Base-by-base conservation (phyloP, 768 basidiomycete genomes). In the Amylocystis lapponica region DNA sequence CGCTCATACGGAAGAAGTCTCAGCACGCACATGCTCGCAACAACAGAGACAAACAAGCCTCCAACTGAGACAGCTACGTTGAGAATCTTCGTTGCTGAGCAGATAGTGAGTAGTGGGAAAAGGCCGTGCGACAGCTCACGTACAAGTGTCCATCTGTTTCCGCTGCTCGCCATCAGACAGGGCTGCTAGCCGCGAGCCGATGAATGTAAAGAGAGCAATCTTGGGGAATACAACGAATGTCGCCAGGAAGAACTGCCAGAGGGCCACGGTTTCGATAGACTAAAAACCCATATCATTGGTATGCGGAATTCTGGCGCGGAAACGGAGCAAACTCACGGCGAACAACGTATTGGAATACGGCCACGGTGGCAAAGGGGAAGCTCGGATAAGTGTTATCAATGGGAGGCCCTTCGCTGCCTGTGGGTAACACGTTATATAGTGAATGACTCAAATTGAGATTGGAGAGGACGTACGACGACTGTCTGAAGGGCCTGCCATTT, bases 361-460 rank as follows among this genome's bases (percentile, higher is more conserved):
- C 85, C 87, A 91, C 3, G 90, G 87, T 35, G 87, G 88, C 59
- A 93, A 78, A 4, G 90, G 81, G 3, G 86, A 89, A 17, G 87
- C 60, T 12, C 89, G 80, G 47, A 92, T 83, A 36, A 93, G 72
- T 50, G 89, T 75, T 30, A 93, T 86, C 19, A 91, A 66, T n/a
- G 82, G 82, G 14, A 91, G 66, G 14, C 90, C 90, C 60, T 83
- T 86, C 13, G 79, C 76, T 46, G 67, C 70, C 86, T 88, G 51
- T 29, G 25, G 19, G 46, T 41, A 45, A 36, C 19, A 36, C 17
- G 29, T 31, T 1, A 36, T 35, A 21, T 4, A 17, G 37, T 25
- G 35, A n/a, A 16, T 19, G 11, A 52, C 43, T 27, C 9, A 11
- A 29, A 17, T 13, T 23, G n/a, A n/a, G n/a, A 14, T 9, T 7